Percentiles rank a stretch among this genome's conserved stretches.
Conservation (phyloP, 2,329 filamentous ascomycete species). For the Trichoderma afroharzianum region DNA sequence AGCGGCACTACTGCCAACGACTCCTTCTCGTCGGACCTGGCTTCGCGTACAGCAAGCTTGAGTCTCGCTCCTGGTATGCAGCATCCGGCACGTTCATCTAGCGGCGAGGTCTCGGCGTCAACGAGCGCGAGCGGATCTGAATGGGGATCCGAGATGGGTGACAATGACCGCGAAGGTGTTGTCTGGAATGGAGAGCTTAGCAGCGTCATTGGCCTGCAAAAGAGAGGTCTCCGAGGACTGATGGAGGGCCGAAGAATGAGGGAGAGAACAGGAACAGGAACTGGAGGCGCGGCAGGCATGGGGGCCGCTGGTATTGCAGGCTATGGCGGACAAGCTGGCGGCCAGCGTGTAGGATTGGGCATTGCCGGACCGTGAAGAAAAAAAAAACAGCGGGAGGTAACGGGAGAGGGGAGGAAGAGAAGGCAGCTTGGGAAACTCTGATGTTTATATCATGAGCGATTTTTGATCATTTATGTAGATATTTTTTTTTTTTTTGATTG, state of each 20-base stretch:
- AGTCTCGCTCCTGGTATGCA: conserved; percentile 44
- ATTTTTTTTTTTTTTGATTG: conserved; percentile 10
- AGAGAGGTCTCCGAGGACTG: conserved; percentile 81
- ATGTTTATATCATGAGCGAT: conserved; percentile 14
- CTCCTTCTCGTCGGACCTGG: conserved; percentile 30
- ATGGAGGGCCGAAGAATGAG: conserved; percentile 92
- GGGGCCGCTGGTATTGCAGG: conserved; percentile 23
- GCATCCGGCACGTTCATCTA: conserved; percentile 36
- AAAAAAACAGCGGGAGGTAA: too few relatives aligned
- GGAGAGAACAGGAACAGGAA: conserved; percentile 58
- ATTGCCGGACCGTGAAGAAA: conserved; percentile 42
- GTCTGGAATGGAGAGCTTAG: conserved; percentile 79
- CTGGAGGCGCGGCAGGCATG: conserved; percentile 21
- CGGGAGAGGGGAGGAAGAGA: not conserved
- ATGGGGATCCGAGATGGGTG: conserved; percentile 53
- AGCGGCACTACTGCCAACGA: conserved; percentile 30
- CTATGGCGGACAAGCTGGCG: conserved; percentile 22
- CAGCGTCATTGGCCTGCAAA: conserved; percentile 92
- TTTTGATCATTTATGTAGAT: conserved; percentile 16
- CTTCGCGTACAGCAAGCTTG: conserved; percentile 38
- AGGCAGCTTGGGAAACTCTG: not conserved
- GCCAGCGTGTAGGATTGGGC: conserved; percentile 48
- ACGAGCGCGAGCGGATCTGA: conserved; percentile 53
- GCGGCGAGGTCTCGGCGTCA: conserved; percentile 48
- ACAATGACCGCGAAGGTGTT: conserved; percentile 45